Evolutionary conservation across 129 eudicot genomes (phyloP).

Genomic region (Kitagawia praeruptora): DNA sequence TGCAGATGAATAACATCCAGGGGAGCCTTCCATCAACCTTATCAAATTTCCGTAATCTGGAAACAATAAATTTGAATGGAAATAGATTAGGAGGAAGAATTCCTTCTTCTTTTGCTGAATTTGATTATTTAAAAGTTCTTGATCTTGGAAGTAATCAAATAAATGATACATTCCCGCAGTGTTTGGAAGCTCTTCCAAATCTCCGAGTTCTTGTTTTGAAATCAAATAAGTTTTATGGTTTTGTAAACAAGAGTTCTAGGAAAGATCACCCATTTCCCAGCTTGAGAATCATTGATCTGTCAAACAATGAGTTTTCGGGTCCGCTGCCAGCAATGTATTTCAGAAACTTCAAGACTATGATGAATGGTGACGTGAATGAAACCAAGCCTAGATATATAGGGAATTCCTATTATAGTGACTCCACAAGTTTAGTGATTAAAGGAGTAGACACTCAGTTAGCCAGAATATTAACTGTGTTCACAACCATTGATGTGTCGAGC

Average conservation of each 20-base stretch:
- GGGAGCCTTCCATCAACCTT: background rate
- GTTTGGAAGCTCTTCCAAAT: conserved; percentile 1
- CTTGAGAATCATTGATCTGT: conserved; percentile 25
- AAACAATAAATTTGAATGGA: background rate
- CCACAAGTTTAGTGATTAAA: background rate
- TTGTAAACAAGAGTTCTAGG: background rate
- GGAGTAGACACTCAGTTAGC: background rate
- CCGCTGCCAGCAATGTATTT: conserved; percentile 8
- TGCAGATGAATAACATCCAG: background rate
- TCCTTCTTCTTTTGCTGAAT: background rate
- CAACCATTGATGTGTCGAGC: background rate
- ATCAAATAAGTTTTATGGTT: background rate
- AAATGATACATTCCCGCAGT: background rate
- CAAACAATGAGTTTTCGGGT: conserved; percentile 24
- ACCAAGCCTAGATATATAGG: background rate
- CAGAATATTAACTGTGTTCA: background rate
- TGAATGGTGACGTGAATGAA: background rate
- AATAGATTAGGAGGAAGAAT: background rate
- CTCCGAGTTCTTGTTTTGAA: conserved; percentile 24
- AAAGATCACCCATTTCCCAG: conserved; percentile 1
- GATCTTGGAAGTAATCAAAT: conserved; percentile 14
- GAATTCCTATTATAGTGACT: too few species aligned
- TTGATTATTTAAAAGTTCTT: background rate
- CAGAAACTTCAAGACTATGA: background rate
- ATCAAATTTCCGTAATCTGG: background rate